phyloP scores from a whole-genome alignment of 148 eudicot genomes.

The Rheum nobile region DNA sequence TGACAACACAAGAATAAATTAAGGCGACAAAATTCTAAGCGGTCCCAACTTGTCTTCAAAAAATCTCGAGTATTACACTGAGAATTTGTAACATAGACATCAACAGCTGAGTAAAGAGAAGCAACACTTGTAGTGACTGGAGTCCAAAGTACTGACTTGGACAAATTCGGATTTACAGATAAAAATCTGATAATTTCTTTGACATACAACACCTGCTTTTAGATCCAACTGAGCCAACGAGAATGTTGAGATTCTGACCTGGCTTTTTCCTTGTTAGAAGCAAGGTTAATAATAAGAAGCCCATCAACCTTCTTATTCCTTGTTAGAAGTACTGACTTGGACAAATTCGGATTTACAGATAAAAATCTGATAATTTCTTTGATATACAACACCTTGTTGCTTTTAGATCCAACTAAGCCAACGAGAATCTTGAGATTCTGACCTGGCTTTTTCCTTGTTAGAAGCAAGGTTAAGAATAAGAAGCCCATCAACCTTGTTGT shows the following conservation, averaged over 20 bases:
- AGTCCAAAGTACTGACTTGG: conserved; percentile 78
- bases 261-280: conserved; percentile 18
- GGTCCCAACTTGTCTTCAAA: too few relatives aligned
- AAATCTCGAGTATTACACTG: too few relatives aligned
- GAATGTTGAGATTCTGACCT: conserved; percentile 42
- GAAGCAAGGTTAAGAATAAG: conserved; percentile 2
- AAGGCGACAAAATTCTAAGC: too few relatives aligned
- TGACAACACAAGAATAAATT: too few relatives aligned
- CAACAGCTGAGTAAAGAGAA: conserved; percentile 93
- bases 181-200: conserved; percentile 53
- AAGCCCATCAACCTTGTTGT: conserved; percentile 26
- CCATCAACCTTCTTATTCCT: too few relatives aligned
- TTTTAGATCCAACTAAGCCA: conserved; percentile 96
- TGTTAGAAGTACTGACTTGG: conserved; percentile 58
- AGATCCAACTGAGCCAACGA: conserved; percentile 94
- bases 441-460: conserved; percentile 15
- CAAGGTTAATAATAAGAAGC: conserved; percentile 3
- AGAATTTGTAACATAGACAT: conserved; percentile 83
- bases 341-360: conserved; percentile 52
- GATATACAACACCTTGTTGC: conserved; percentile 76
- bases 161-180: conserved; percentile 52
- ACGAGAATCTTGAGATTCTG: conserved; percentile 61
- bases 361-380: conserved; percentile 53
- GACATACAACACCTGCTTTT: conserved; percentile 82
- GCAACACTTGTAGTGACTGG: conserved; percentile 86